phyloP scores from a whole-genome alignment of 768 basidiomycete genomes.

The Chalciporus pseudorubinellus region DNA sequence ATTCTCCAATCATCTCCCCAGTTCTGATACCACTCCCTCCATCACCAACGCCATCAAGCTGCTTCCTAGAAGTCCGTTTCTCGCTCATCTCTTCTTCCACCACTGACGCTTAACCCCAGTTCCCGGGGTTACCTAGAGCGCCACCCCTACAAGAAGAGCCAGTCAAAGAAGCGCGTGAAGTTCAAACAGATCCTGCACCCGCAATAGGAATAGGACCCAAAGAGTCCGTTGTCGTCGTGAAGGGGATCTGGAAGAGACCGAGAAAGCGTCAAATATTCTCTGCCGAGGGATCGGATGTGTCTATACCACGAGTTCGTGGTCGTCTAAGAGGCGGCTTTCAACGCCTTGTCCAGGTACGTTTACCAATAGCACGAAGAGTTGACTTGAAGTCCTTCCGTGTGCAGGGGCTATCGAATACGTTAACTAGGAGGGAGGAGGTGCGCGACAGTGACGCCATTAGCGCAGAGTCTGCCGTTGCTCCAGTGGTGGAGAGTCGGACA shows the following conservation, averaged over 20 bases:
- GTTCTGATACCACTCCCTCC: constrained; percentile 24
- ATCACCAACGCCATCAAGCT: constrained; percentile 15
- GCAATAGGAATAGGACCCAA: not conserved
- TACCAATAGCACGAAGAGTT: too few relatives aligned
- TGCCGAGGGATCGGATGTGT: not conserved
- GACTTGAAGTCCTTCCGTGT: constrained; percentile 1
- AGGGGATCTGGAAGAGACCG: constrained; percentile 13
- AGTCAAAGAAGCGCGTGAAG: not conserved
- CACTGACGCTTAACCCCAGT: constrained; percentile 8
- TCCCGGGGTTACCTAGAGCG: constrained; percentile 10
- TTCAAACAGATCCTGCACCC: constrained; percentile 8
- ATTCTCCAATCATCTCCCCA: constrained; percentile 6
- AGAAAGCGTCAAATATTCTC: not conserved
- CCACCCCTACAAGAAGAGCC: constrained; percentile 1
- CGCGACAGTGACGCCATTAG: not conserved
- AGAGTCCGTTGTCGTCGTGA: not conserved
- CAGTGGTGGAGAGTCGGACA: not conserved
- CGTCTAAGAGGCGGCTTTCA: constrained; percentile 12
- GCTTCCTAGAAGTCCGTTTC: constrained; percentile 19
- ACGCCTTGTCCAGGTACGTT: constrained; percentile 18
- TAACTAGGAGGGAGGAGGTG: not conserved
- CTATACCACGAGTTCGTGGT: not conserved
- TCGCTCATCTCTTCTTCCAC: not conserved
- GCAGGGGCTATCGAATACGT: constrained; percentile 9
- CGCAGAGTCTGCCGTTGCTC: not conserved